Evolutionary conservation across 306 rosid genomes (phyloP).

Genomic region (Fragaria vesca): DNA sequence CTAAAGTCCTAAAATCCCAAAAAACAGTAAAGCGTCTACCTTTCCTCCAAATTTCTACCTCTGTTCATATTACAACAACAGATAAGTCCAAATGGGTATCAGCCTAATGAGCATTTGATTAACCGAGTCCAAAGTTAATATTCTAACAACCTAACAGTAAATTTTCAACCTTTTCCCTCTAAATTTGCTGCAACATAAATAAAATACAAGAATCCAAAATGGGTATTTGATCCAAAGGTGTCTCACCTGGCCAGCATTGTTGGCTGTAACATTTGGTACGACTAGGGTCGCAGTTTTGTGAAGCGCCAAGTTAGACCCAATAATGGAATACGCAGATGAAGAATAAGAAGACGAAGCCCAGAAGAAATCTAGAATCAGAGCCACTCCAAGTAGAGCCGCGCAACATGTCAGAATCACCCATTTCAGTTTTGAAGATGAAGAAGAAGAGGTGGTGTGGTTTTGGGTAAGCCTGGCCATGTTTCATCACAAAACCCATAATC

Average conservation of each 20-base stretch:
- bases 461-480: constrained; percentile 46
- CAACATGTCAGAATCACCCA: constrained; percentile 37
- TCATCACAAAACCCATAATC: constrained; percentile 6
- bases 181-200: not conserved
- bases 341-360: constrained; percentile 53
- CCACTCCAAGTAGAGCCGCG: constrained; percentile 38
- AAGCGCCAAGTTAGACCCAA: constrained; percentile 48
- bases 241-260: constrained; percentile 25
- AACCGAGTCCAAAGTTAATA: not conserved
- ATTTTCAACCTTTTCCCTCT: not conserved
- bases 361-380: constrained; percentile 46
- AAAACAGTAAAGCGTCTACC: not conserved
- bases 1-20: not conserved
- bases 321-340: constrained; percentile 20
- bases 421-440: constrained; percentile 22
- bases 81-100: not conserved
- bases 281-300: constrained; percentile 24
- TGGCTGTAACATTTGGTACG: constrained; percentile 25
- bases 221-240: not conserved
- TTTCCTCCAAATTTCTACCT: not conserved
- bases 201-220: not conserved
- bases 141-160: not conserved
- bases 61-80: not conserved
- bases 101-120: not conserved
- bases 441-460: constrained; percentile 25